A percentile compares a stretch with the other conserved stretches of the same genome.
These are phyloP conservation scores for Parietichytrium sp. DNA, from an alignment of 108 stramenopile species.

Conservation along the genomic window DNA sequence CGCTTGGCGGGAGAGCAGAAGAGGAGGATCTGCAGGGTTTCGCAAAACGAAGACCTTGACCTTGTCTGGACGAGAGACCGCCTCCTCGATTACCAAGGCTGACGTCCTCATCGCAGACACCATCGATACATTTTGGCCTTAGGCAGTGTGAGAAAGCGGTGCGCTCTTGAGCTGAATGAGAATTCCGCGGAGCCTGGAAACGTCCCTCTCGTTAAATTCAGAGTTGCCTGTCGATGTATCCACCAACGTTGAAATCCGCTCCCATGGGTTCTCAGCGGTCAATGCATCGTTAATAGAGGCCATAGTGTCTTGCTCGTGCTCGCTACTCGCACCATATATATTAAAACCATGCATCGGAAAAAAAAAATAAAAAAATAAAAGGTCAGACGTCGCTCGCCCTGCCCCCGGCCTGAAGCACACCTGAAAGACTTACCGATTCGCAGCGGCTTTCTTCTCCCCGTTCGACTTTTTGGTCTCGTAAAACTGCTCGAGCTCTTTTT, in stretches of 20 bases:
- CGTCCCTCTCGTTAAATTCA: background rate
- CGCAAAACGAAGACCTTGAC: background rate
- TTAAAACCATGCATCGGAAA: no score
- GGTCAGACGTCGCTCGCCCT: no score
- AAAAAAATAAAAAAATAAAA: no score
- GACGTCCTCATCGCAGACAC: background rate
- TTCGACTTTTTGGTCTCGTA: background rate
- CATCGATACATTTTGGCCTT: background rate
- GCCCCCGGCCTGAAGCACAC: no score
- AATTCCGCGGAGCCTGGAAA: background rate
- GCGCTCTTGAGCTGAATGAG: constrained; percentile 29
- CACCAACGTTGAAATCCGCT: constrained; percentile 7
- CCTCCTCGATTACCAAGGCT: no score
- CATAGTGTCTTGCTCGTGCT: background rate
- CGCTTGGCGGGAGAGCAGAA: background rate
- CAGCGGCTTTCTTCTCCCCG: background rate
- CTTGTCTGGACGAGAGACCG: background rate
- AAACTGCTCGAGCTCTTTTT: constrained; percentile 15
- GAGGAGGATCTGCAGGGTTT: background rate
- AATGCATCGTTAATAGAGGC: background rate
- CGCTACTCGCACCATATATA: no score
- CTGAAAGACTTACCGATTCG: no score
- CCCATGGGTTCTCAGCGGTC: constrained; percentile 35
- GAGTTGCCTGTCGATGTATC: background rate
- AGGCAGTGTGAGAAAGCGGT: background rate